A percentile compares a stretch with the other conserved stretches of the same genome.
These are phyloP conservation scores for Clavariopsis aquatica DNA, from an alignment of 495 filamentous ascomycete genomes.

Conservation along the genomic window DNA sequence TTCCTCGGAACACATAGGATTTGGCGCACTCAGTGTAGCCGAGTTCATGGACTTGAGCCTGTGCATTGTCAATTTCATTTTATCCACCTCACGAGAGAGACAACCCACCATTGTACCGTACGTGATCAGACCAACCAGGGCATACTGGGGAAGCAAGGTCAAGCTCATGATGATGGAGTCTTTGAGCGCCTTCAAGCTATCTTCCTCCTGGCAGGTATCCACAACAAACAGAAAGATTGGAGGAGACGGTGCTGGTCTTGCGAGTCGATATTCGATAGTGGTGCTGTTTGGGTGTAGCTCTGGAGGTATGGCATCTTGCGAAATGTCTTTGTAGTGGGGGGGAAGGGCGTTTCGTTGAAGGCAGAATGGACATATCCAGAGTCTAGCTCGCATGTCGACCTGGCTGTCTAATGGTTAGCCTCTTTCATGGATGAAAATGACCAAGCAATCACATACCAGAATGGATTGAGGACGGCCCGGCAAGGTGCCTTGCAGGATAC, in stretches of 20 bases:
- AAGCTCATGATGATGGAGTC: slow-evolving; percentile 97
- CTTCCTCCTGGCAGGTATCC: slow-evolving; percentile 98
- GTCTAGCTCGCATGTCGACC: slow-evolving; percentile 88
- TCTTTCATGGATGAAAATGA: not conserved
- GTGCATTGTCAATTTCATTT: slow-evolving; percentile 41
- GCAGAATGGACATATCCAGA: slow-evolving; percentile 99
- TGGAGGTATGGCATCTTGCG: slow-evolving; percentile 87
- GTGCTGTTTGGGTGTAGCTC: slow-evolving; percentile 93
- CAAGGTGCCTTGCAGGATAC: slow-evolving; percentile 97
- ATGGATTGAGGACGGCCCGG: slow-evolving; percentile 94
- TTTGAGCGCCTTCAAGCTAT: slow-evolving; percentile 92
- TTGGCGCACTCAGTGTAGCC: slow-evolving; percentile 98
- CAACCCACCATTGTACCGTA: slow-evolving; percentile 88
- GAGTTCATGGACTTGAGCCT: slow-evolving; percentile 97
- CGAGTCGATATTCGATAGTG: slow-evolving; percentile 95
- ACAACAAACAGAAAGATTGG: slow-evolving; percentile 98
- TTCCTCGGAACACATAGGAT: slow-evolving; percentile 98
- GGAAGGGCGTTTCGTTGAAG: slow-evolving; percentile 92
- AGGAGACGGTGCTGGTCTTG: slow-evolving; percentile 86
- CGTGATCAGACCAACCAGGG: slow-evolving; percentile 92
- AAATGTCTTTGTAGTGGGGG: slow-evolving; percentile 99
- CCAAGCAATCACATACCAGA: slow-evolving; percentile 65
- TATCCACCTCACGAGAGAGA: not conserved
- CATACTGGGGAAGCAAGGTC: slow-evolving; percentile 87
- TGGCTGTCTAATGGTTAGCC: slow-evolving; percentile 58